phyloP scores from a whole-genome alignment of 148 eudicot genomes.

The Diospyros kaki region DNA sequence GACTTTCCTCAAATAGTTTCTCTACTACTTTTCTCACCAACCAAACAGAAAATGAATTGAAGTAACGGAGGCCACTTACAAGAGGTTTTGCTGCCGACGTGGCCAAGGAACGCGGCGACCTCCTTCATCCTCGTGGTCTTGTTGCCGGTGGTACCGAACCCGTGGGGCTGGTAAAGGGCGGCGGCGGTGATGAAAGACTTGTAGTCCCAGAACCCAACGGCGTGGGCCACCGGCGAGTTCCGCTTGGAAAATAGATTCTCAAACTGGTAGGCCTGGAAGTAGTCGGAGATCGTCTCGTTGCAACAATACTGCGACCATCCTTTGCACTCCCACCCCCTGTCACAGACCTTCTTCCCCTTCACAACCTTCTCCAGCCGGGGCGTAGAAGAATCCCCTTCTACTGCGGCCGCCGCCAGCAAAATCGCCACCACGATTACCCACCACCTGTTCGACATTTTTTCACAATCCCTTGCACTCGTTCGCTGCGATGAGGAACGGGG shows the following conservation, averaged over 20 bases:
- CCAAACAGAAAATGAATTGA: not conserved
- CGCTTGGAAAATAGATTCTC: conserved; percentile 70
- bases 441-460: conserved; percentile 5
- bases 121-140: conserved; percentile 51
- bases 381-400: conserved; percentile 21
- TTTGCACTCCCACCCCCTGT: conserved; percentile 63
- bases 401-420: not conserved
- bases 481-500: not conserved
- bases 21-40: not conserved
- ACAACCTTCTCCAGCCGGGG: conserved; percentile 39
- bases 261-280: conserved; percentile 58
- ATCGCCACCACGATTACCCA: not conserved
- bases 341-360: conserved; percentile 58
- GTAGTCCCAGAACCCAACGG: conserved; percentile 83
- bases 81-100: conserved; percentile 75
- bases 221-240: conserved; percentile 68
- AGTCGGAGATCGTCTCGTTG: conserved; percentile 67
- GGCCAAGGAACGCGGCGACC: conserved; percentile 73
- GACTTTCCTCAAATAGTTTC: not conserved
- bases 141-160: conserved; percentile 73
- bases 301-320: conserved; percentile 53
- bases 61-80: conserved; percentile 35
- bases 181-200: conserved; percentile 57
- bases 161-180: conserved; percentile 44
- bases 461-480: not conserved